Base-by-base conservation (phyloP, 2,329 filamentous ascomycete species). In the Exophiala sp. region DNA sequence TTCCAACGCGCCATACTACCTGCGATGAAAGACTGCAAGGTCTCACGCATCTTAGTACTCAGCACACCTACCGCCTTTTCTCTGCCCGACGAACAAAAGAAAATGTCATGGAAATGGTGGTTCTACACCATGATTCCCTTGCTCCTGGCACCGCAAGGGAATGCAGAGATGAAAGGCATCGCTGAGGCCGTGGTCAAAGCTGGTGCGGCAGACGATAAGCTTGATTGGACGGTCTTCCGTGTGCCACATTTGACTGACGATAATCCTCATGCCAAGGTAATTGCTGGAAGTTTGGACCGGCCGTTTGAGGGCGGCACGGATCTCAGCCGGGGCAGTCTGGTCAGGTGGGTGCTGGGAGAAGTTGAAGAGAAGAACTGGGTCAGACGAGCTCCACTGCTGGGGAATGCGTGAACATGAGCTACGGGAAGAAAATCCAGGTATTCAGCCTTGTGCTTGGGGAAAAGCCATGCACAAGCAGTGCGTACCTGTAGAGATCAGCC, bases 171-270 rank as follows among this genome's bases (percentile, higher is more conserved):
- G 58, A 44, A 44, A 18, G 52, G 34, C 35, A 60, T 58, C 16
- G 58, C 51, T 9, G 21, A 49, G 36, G 48, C 48, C 6, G 45
- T 57, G 12, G 36, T 54, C 16, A 32, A 43, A 5, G 50, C 33
- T 8, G 52, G 54, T 9, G 29, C 34, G 11, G 33, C 33, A 21
- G 45, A 44, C 34, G 10, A 40, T 21, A 45, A 24, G 14, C 39
- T 55, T 16, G 51, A 58, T 4, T 57, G 52, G 52, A 60, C 58
- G 4, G 52, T 60, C 35, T 58, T 55, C 34, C 48, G 55, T 11
- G 55, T 60, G 20, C 51, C 47, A 4, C 42, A 55, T 49, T 47
- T 58, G 51, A 54, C 21, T 3, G 35, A 50, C 8, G 55, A 39
- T 3, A 32, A 52, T n/a, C 50, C 24, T 3, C 20, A 41, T 10